phyloP scores from a whole-genome alignment of 345 rosid species.

The Gossypium stocksii region DNA sequence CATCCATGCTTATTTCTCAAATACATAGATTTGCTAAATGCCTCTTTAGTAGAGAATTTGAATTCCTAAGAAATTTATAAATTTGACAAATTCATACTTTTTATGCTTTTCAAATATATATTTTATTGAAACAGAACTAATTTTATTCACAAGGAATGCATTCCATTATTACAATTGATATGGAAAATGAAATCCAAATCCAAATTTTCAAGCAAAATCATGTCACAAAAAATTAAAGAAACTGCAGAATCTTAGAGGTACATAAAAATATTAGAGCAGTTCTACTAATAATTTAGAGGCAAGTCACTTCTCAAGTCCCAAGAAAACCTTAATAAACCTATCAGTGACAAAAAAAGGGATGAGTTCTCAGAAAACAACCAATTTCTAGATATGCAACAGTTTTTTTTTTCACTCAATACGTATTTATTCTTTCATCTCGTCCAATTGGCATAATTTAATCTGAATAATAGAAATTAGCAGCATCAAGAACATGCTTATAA shows the following conservation, averaged over 20 bases:
- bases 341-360: neutral
- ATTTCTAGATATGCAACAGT: neutral
- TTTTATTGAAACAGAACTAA: too few relatives aligned
- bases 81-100: too few relatives aligned
- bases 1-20: too few relatives aligned
- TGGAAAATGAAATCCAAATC: too few relatives aligned
- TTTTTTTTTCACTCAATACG: neutral
- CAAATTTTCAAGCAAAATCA: neutral
- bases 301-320: neutral
- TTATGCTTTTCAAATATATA: too few relatives aligned
- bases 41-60: too few relatives aligned
- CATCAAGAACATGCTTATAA: neutral
- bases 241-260: neutral
- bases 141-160: too few relatives aligned
- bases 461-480: neutral
- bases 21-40: too few relatives aligned
- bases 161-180: too few relatives aligned
- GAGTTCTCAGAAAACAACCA: neutral
- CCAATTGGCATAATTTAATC: neutral
- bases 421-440: neutral
- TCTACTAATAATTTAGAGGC: neutral
- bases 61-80: too few relatives aligned
- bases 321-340: neutral
- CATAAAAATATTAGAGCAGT: neutral
- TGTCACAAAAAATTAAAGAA: neutral